Conservation (phyloP, 2,329 filamentous ascomycete species). For the Penicillium sp. region DNA sequence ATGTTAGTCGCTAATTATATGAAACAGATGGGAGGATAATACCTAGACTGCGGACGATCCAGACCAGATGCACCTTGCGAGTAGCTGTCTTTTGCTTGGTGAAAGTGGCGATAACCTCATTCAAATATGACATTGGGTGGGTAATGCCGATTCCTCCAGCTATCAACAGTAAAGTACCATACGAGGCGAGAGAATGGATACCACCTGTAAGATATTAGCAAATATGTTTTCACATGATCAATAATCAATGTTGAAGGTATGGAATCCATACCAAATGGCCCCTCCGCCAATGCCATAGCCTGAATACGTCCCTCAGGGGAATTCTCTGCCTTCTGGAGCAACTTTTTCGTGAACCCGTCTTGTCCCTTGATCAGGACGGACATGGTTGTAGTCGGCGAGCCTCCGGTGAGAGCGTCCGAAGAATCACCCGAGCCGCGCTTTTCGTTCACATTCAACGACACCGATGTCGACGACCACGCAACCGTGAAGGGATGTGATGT, state of each 20-base stretch:
- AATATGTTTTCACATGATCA: neutral
- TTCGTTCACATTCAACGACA: slow-evolving; percentile 14
- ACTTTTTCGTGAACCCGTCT: slow-evolving; percentile 34
- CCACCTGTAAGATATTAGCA: slow-evolving; percentile 22
- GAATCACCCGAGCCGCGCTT: slow-evolving; percentile 33
- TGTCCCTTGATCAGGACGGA: slow-evolving; percentile 35
- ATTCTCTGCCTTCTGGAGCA: slow-evolving; percentile 27
- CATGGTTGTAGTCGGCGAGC: slow-evolving; percentile 27
- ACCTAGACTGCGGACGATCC: slow-evolving; percentile 36
- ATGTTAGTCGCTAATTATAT: neutral
- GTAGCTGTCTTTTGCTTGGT: slow-evolving; percentile 24
- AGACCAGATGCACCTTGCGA: slow-evolving; percentile 30
- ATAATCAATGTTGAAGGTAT: neutral
- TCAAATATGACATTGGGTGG: slow-evolving; percentile 34
- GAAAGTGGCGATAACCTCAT: slow-evolving; percentile 29
- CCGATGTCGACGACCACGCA: slow-evolving; percentile 36
- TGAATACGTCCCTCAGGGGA: slow-evolving; percentile 25
- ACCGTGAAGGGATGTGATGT: slow-evolving; percentile 45
- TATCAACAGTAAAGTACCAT: slow-evolving; percentile 35
- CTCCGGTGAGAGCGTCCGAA: slow-evolving; percentile 25
- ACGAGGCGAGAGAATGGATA: slow-evolving; percentile 30
- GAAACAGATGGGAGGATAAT: neutral
- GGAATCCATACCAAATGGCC: slow-evolving; percentile 32
- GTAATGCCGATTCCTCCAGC: slow-evolving; percentile 41
- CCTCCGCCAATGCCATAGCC: slow-evolving; percentile 32